A percentile compares a stretch with the other conserved stretches of the same genome.
These are phyloP conservation scores for Stromatinia cepivora DNA, from an alignment of 2,329 filamentous ascomycete species.

Conservation along the genomic window DNA sequence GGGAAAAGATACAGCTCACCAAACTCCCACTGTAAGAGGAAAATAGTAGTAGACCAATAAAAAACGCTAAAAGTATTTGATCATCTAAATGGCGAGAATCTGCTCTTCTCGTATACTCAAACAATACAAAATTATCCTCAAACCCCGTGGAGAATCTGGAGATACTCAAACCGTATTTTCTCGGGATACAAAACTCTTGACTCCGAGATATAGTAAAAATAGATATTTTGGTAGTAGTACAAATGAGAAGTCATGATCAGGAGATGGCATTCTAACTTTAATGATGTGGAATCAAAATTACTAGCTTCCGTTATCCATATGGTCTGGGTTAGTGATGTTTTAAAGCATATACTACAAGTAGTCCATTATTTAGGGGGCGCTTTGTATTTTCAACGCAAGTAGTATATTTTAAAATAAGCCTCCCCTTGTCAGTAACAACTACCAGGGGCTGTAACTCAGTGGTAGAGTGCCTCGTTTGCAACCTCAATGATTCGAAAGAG, in stretches of 20 bases:
- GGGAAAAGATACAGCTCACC: not conserved
- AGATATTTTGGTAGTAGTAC: too few species aligned
- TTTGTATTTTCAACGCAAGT: too few species aligned
- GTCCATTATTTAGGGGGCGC: not conserved
- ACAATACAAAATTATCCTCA: too few species aligned
- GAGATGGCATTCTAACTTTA: not conserved
- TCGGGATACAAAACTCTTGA: not conserved
- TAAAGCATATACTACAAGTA: too few species aligned
- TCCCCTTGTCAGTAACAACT: accelerated
- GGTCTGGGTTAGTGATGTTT: too few species aligned
- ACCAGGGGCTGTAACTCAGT: conserved; percentile 18
- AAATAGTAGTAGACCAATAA: not conserved
- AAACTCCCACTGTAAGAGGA: not conserved
- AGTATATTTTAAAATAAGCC: accelerated
- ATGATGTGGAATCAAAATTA: not conserved
- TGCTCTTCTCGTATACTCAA: not conserved
- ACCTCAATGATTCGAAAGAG: not conserved
- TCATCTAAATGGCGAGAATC: too few species aligned
- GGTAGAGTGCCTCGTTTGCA: conserved; percentile 22
- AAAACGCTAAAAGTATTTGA: too few species aligned
- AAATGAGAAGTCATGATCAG: not conserved
- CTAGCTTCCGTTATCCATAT: not conserved
- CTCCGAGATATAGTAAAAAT: not conserved
- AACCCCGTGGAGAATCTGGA: not conserved
- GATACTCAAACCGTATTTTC: not conserved